Conservation (phyloP, 2,329 filamentous ascomycete species). For the Thielaviopsis euricoi region DNA sequence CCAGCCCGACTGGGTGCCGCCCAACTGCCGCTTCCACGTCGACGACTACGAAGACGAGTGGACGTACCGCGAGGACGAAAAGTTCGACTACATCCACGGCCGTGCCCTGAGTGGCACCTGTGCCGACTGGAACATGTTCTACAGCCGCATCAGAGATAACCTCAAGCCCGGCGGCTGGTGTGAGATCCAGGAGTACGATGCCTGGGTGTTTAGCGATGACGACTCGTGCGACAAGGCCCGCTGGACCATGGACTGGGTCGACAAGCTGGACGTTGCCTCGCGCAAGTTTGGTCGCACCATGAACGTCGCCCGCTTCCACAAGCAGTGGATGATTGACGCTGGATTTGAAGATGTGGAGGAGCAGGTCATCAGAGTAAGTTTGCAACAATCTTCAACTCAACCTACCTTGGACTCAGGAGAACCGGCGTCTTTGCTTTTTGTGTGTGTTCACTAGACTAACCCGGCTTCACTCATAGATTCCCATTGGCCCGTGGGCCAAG, state of each 20-base stretch:
- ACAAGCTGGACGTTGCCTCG: conserved; percentile 21
- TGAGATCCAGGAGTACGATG: conserved; percentile 25
- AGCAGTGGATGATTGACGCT: conserved; percentile 23
- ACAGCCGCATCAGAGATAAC: conserved; percentile 16
- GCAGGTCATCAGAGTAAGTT: conserved; percentile 17
- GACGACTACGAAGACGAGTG: conserved; percentile 44
- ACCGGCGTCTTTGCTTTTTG: too few species aligned
- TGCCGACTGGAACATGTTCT: conserved; percentile 19
- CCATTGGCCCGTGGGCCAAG: conserved; percentile 24
- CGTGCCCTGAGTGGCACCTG: conserved; percentile 16
- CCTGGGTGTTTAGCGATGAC: conserved; percentile 23
- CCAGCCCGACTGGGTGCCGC: conserved; percentile 39
- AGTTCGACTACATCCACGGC: conserved; percentile 20
- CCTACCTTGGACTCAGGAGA: too few species aligned
- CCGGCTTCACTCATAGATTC: conserved; percentile 17
- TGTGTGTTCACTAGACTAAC: too few species aligned
- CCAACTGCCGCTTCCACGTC: conserved; percentile 47
- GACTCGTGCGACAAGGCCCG: conserved; percentile 21
- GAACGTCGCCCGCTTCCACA: conserved; percentile 22
- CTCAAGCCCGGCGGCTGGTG: conserved; percentile 22
- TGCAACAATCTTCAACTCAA: not conserved
- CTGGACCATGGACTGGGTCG: conserved; percentile 25
- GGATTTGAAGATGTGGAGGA: conserved; percentile 22
- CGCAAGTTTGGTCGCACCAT: conserved; percentile 23
- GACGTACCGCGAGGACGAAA: conserved; percentile 24